Base-by-base conservation (phyloP, 1,284 basidiomycete genomes). In the Boletus semigastroideus region DNA sequence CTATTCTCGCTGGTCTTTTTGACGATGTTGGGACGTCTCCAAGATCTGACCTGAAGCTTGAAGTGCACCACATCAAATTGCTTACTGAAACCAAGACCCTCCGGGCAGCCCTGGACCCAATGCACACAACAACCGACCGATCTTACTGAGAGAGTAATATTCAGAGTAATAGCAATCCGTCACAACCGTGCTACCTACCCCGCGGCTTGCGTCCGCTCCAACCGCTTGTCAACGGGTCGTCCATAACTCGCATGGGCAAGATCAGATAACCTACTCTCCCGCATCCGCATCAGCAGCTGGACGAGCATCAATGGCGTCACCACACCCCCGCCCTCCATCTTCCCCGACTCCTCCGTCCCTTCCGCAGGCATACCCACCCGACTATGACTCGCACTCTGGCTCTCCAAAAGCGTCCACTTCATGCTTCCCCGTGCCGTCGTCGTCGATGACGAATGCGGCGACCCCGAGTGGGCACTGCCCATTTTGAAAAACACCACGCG, bases 201-300 rank as follows among this genome's bases (percentile, higher is more conserved):
- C 11, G 78, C 81, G 10, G 82, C 82, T 59, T 85, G 84, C 5
- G 83, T 75, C 64, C 85, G 76, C 65, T 87, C 86, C 60, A 90
- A 64, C 68, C 84, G 75, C 68, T 84, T 86, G 67, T 89, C 79
- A 19, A 78, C 66, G 1, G 78, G 74, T 30, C 76, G 65, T 13
- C 76, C 80, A 48, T 66, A 74, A 9, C 74, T 61, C 4, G 79
- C 76, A 67, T 84, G 82, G 0, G 80, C 74, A 50, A 86, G 55
- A 68, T 89, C 87, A 28, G 76, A 74, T 65, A 86, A 66, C 60
- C 80, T 77, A 48, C 72, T 75, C 67, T 89, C 86, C 51, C 88
- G 79, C 88, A 92, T 92, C 58, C 72, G 73, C 48, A 78, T 60
- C 56, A 92, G 68, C 42, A 90, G 59, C 44, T 70, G 70, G 3